A percentile compares a stretch with the other conserved stretches of the same genome.
These are phyloP conservation scores for Leucoagaricus sp. DNA, from an alignment of 1,284 basidiomycete genomes.

Conservation along the genomic window DNA sequence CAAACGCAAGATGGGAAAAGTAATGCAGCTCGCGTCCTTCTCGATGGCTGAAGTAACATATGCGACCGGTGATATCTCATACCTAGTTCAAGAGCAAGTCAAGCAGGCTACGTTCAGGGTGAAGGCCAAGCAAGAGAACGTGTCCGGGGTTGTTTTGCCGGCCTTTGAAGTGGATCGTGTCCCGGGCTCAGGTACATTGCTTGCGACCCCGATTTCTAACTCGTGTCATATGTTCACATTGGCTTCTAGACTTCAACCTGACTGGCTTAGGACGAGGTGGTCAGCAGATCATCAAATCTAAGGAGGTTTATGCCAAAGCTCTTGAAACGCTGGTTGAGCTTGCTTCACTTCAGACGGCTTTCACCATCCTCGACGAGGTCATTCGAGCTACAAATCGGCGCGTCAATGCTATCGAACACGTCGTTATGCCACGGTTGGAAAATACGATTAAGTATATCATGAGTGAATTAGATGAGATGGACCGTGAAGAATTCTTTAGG, in stretches of 20 bases:
- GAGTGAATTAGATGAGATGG: constrained; percentile 96
- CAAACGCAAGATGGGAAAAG: constrained; percentile 98
- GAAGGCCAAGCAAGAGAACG: constrained; percentile 96
- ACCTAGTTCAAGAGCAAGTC: constrained; percentile 90
- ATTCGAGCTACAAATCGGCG: constrained; percentile 98
- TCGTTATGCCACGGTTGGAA: constrained; percentile 93
- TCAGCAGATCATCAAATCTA: constrained; percentile 91
- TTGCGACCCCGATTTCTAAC: neutral
- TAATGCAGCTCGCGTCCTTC: constrained; percentile 98
- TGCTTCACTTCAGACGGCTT: constrained; percentile 96
- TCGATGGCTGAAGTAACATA: constrained; percentile 98
- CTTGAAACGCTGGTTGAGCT: constrained; percentile 97
- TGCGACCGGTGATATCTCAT: constrained; percentile 95
- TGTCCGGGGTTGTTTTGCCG: constrained; percentile 96
- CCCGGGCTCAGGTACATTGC: constrained; percentile 69
- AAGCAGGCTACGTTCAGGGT: constrained; percentile 94
- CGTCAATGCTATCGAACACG: constrained; percentile 98
- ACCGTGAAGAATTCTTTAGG: constrained; percentile 97
- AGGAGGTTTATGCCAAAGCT: constrained; percentile 97
- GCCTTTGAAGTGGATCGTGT: constrained; percentile 92
- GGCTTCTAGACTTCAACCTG: constrained; percentile 83
- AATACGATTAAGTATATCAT: constrained; percentile 98
- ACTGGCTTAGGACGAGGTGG: constrained; percentile 98
- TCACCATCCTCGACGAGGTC: constrained; percentile 98
- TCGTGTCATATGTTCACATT: neutral